Base-by-base conservation (phyloP, 2,329 filamentous ascomycete genomes). In the Aspergillus proliferans region DNA sequence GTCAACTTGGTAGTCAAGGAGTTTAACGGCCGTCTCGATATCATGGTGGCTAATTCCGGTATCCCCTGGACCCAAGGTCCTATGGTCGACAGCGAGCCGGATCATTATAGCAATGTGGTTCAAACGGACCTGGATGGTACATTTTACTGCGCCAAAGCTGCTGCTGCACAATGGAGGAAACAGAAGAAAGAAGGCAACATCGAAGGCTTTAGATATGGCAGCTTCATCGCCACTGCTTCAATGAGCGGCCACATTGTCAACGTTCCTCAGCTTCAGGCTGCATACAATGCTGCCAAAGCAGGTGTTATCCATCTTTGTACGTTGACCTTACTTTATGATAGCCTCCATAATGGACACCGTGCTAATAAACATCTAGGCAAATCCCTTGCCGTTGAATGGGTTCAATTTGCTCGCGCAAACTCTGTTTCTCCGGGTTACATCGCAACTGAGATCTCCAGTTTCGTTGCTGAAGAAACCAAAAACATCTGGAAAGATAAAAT, bases 221-320 rank as follows among this genome's bases (percentile, higher is more conserved):
- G 82, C 65, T 88, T 92, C 67, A 82, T 92, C 56, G 84, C 84
- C 21, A 92, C 88, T 6, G 84, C 87, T 1, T 86, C 82, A 50
- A 91, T 92, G 80, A 86, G 81, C 57, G 87, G 83, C 3, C 86
- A 86, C 63, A 85, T 91, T 58, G 85, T 83, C 65, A 91, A 90
- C 64, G 78, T 88, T 49, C 87, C 87, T 5, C 86, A 90, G 71
- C 64, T 84, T 57, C 87, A 91, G 71, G 76, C 83, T 6, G 81
- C 84, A 7, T 89, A 89, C 65, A 89, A 88, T 64, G 82, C 81
- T 18, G 82, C 83, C 54, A 89, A 88, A 71, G 82, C 84, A 1
- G 86, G 78, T 28, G 66, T 76, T 12, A 70, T 75, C 34, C 76
- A 78, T 49, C 65, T 77, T 22, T 72, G 72, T 71, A 65, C 47